Evolutionary conservation across 805 yeast genomes (phyloP), one percentile per base, ranked within the genome.

Genomic region (Suhomyces canberraensis): DNA sequence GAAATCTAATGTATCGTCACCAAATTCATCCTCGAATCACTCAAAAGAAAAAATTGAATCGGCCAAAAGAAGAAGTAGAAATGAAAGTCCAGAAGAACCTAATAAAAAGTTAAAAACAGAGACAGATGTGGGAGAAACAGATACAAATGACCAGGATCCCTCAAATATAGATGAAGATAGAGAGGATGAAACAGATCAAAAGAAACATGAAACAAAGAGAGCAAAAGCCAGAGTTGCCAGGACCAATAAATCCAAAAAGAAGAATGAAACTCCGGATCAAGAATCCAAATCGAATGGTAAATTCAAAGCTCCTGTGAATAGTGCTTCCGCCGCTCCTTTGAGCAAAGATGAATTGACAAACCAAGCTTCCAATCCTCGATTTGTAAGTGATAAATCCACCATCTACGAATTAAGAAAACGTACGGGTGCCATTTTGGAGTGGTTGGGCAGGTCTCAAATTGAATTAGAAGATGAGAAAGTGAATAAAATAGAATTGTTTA

Each of bases 341-440:
- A 38, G 25, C 16, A 66, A 66, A 37, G 73, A 73, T 4, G 69
- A 77, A 24, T 73, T 75, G 22, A 73, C 79, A 28, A 78, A 74
- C 43, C 85, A 82, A 55, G 84, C 91, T 2, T 81, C 87, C 31
- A 84, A 79, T 48, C 96, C 98, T 11, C 76, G 96, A 38, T 67
- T 79, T 29, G 97, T 96, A 5, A 82, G 82, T 40, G 79, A 80
- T 15, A 75, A 87, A 37, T 76, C 85, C 3, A 76, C 89, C 3
- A 60, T 90, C 42, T 75, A 76, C 48, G 98, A 91, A 58, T 83
- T 91, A 86, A 76, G 89, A 39, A 79, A 87, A 52, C 74, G 98
- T 41, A 84, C 89, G 2, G 83, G 87, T 2, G 95, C 96, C 1
- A 91, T 91, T 15, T 64, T 91, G 49, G 98, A 93, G 61, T 93